Percentiles rank a stretch among this genome's conserved stretches.
phyloP scores from a whole-genome alignment of 129 eudicot species.

The Cynara cardunculus region DNA sequence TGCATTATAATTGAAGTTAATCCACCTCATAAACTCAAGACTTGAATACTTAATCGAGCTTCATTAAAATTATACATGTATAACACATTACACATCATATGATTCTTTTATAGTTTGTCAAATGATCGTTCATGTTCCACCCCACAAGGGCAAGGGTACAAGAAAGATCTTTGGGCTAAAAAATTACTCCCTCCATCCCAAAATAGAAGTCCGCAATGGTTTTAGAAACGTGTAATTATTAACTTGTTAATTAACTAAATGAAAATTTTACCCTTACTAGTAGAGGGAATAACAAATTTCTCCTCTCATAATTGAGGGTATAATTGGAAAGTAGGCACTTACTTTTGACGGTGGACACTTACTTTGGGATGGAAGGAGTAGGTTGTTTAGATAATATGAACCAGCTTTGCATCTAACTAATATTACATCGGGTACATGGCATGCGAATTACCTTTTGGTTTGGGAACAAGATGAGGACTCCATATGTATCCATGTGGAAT shows the following conservation, averaged over 20 bases:
- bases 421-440: background rate
- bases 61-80: background rate
- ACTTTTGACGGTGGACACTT: background rate
- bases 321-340: background rate
- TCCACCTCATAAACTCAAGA: constrained; percentile 8
- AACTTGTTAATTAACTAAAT: background rate
- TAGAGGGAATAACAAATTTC: background rate
- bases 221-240: background rate
- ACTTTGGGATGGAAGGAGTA: background rate
- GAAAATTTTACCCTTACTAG: background rate
- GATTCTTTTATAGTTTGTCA: constrained; percentile 2
- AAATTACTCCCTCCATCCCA: background rate
- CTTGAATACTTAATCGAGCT: background rate
- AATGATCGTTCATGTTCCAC: background rate
- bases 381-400: background rate
- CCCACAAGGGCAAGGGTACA: background rate
- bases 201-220: background rate
- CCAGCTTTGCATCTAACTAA: constrained; percentile 13
- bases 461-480: constrained; percentile 99
- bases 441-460: constrained; percentile 76
- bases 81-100: background rate
- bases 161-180: background rate
- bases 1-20: constrained; percentile 31
- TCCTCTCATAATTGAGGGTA: background rate
- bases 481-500: constrained; percentile 96